These are phyloP conservation scores for Monosporozyma yasuniensis DNA, from an alignment of 805 yeast species.

Conservation along the genomic window DNA sequence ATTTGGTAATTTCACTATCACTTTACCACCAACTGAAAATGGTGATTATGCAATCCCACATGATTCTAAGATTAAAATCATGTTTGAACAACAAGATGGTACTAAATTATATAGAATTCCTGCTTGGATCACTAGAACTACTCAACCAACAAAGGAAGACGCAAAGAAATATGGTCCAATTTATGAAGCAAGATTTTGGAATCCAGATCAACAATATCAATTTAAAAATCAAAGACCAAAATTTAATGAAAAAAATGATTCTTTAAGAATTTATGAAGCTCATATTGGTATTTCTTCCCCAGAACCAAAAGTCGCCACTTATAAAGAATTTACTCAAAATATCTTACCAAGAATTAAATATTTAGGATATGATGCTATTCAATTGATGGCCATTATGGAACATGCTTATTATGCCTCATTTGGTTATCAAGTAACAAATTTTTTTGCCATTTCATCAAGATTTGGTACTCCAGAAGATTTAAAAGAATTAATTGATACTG, in stretches of 20 bases:
- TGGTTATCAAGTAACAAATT: constrained; percentile 93
- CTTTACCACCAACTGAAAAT: constrained; percentile 41
- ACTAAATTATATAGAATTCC: constrained; percentile 72
- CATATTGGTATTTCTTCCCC: constrained; percentile 93
- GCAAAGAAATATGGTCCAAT: constrained; percentile 33
- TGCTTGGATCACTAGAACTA: constrained; percentile 82
- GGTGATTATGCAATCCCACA: constrained; percentile 60
- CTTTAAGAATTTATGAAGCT: constrained; percentile 82
- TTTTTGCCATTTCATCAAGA: constrained; percentile 83
- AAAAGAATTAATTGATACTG: constrained; percentile 82
- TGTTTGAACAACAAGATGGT: constrained; percentile 57
- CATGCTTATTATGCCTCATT: constrained; percentile 97
- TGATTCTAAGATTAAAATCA: constrained; percentile 66
- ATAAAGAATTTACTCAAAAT: constrained; percentile 72
- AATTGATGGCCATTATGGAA: constrained; percentile 97
- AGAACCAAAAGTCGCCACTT: constrained; percentile 75
- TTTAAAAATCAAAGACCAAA: constrained; percentile 62
- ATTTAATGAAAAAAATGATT: constrained; percentile 34
- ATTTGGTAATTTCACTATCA: constrained; percentile 62
- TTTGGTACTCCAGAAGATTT: constrained; percentile 94
- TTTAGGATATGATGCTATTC: constrained; percentile 87
- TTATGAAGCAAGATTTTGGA: constrained; percentile 92
- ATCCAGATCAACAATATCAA: constrained; percentile 52
- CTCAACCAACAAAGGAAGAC: constrained; percentile 53
- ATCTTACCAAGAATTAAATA: constrained; percentile 77